Conservation (phyloP, 208 protist species). For the Lotmaria passim region DNA sequence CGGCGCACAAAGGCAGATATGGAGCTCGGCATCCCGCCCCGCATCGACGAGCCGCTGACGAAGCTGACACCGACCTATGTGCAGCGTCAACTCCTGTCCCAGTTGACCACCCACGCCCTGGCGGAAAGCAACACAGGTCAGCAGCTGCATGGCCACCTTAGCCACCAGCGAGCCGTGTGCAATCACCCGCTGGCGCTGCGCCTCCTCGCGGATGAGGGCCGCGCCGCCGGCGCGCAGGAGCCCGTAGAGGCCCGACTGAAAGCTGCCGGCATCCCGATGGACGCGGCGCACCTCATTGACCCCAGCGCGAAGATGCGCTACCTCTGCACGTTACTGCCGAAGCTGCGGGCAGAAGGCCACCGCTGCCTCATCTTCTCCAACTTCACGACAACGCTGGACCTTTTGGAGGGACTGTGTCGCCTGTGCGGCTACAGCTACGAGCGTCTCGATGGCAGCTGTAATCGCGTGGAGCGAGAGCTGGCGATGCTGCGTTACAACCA, state of each 20-base stretch:
- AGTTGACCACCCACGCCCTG: slow-evolving; percentile 59
- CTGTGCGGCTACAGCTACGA: slow-evolving; percentile 82
- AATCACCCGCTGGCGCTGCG: slow-evolving; percentile 84
- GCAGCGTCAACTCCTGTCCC: slow-evolving; percentile 80
- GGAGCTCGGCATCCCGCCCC: slow-evolving; percentile 97
- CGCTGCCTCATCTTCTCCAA: slow-evolving; percentile 93
- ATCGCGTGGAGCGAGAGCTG: slow-evolving; percentile 88
- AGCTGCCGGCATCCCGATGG: slow-evolving; percentile 61
- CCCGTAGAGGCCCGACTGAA: slow-evolving; percentile 50
- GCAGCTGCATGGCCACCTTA: slow-evolving; percentile 59
- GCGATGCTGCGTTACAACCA: slow-evolving; percentile 95
- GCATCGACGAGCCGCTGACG: slow-evolving; percentile 87
- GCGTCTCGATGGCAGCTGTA: slow-evolving; percentile 81
- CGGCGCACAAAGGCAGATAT: slow-evolving; percentile 97
- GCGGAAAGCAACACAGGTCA: slow-evolving; percentile 36
- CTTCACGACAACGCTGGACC: slow-evolving; percentile 87
- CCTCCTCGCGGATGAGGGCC: slow-evolving; percentile 58
- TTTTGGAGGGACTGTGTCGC: slow-evolving; percentile 82
- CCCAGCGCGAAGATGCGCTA: slow-evolving; percentile 94
- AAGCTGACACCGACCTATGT: slow-evolving; percentile 73
- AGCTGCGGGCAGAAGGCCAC: slow-evolving; percentile 80
- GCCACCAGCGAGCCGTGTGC: slow-evolving; percentile 83
- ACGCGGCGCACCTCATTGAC: slow-evolving; percentile 65
- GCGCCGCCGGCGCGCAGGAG: slow-evolving; percentile 20
- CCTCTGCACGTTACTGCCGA: slow-evolving; percentile 91